phyloP scores from a whole-genome alignment of 441 rosid species.

The Aquilaria agallochum region DNA sequence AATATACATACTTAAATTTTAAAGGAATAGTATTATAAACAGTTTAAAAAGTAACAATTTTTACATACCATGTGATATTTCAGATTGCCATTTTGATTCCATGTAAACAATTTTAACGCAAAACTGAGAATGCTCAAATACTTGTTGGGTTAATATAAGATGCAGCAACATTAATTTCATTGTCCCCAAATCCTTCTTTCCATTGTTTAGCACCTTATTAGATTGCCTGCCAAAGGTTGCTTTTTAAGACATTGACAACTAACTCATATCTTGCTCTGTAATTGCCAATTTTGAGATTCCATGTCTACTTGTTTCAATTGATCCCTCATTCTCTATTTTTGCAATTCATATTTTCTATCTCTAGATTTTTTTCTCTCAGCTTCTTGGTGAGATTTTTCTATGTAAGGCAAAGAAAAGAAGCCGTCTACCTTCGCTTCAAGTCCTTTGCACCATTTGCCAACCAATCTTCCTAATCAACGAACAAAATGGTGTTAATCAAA shows the following conservation, averaged over 20 bases:
- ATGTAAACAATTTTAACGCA: conserved; percentile 17
- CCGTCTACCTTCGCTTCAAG: conserved; percentile 61
- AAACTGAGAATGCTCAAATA: conserved; percentile 25
- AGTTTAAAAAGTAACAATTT: too few species aligned
- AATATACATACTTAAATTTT: too few species aligned
- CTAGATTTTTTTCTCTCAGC: conserved; percentile 64
- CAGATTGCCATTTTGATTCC: conserved; percentile 20
- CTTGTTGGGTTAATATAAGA: conserved; percentile 46
- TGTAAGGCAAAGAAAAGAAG: conserved; percentile 51
- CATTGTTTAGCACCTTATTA: conserved; percentile 65
- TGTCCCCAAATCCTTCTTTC: conserved; percentile 85
- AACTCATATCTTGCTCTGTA: conserved; percentile 70
- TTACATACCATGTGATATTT: conserved; percentile 41
- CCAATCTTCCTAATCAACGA: conserved; percentile 48
- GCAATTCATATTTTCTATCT: conserved; percentile 62
- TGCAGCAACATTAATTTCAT: conserved; percentile 65
- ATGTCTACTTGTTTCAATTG: conserved; percentile 51
- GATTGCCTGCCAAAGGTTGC: conserved; percentile 63
- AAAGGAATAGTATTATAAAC: too few species aligned
- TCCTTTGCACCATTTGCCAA: conserved; percentile 63
- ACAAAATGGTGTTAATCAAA: not conserved
- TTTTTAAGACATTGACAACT: conserved; percentile 53
- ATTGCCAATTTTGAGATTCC: conserved; percentile 78
- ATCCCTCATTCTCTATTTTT: conserved; percentile 67
- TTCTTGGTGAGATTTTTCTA: conserved; percentile 68